These are phyloP conservation scores for Penicillium sp. DNA, from an alignment of 2,329 filamentous ascomycete genomes.

Conservation along the genomic window DNA sequence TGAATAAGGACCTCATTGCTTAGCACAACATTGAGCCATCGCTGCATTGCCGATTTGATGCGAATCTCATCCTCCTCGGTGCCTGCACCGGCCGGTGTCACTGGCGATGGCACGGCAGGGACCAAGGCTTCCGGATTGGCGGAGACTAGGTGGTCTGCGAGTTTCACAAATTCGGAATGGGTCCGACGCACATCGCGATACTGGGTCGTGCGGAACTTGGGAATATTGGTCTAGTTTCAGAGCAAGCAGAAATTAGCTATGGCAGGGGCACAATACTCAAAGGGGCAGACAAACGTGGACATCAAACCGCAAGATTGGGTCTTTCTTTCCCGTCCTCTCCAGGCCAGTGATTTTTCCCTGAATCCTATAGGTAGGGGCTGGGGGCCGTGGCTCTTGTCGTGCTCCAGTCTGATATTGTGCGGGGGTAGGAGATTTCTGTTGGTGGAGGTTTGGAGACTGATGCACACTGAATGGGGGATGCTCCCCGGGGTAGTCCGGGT, in stretches of 20 bases:
- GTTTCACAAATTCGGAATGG: conserved; percentile 92
- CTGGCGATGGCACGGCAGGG: conserved; percentile 88
- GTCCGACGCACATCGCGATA: conserved; percentile 95
- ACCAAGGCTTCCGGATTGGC: conserved; percentile 96
- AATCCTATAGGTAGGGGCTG: conserved; percentile 73
- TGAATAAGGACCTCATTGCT: conserved; percentile 87
- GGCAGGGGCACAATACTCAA: neutral
- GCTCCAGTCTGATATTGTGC: conserved; percentile 50
- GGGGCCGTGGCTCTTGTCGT: conserved; percentile 39
- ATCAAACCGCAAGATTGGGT: conserved; percentile 91
- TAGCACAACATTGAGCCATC: conserved; percentile 94
- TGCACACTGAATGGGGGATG: conserved; percentile 39
- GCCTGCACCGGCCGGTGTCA: conserved; percentile 89
- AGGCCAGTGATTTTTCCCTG: conserved; percentile 93
- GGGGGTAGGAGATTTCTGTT: conserved; percentile 43
- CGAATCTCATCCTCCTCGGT: conserved; percentile 93
- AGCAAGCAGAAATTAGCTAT: conserved; percentile 6
- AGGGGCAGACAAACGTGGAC: conserved; percentile 70
- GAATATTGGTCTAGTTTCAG: conserved; percentile 80
- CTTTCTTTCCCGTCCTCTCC: conserved; percentile 91
- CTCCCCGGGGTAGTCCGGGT: conserved; percentile 38
- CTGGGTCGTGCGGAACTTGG: conserved; percentile 94
- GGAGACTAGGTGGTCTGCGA: conserved; percentile 93
- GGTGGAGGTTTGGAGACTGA: conserved; percentile 38
- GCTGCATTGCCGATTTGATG: conserved; percentile 84